Percentiles rank a stretch among this genome's conserved stretches.
These are phyloP conservation scores for Ottelia alismoides DNA, from an alignment of 106 monocot genomes.

Conservation along the genomic window DNA sequence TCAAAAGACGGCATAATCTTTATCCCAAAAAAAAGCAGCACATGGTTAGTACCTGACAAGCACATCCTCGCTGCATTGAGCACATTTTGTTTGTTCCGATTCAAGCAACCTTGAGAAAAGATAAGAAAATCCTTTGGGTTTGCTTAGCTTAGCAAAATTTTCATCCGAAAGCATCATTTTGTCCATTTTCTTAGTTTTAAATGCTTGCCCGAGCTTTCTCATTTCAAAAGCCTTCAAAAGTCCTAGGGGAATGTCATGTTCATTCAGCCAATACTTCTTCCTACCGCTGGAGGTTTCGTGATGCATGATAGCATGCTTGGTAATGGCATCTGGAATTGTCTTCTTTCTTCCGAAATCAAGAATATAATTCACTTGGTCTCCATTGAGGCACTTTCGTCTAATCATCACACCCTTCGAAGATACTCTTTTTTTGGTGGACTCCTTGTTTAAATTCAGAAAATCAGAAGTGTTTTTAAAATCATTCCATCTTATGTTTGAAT, in stretches of 20 bases:
- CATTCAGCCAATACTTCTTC: conserved; percentile 81
- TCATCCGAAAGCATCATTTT: conserved; percentile 17
- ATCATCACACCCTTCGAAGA: conserved; percentile 56
- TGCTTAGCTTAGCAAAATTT: conserved; percentile 20
- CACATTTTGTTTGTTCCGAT: conserved; percentile 40
- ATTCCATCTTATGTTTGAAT: conserved; percentile 70
- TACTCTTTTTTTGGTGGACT: conserved; percentile 38
- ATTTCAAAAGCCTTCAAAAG: conserved; percentile 73
- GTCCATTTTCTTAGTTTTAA: conserved; percentile 30
- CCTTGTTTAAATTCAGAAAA: conserved; percentile 33
- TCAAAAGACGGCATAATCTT: too few relatives aligned
- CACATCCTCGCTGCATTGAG: not conserved
- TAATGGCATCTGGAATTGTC: conserved; percentile 57
- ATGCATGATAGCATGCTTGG: conserved; percentile 54
- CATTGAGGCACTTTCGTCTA: conserved; percentile 50
- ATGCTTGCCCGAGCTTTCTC: conserved; percentile 40
- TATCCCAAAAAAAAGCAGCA: too few relatives aligned
- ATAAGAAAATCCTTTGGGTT: conserved; percentile 34
- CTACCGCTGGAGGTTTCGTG: conserved; percentile 58
- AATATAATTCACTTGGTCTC: conserved; percentile 57
- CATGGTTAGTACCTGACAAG: not conserved
- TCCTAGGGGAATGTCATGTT: conserved; percentile 61
- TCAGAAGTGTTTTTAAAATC: conserved; percentile 43
- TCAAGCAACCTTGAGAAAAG: conserved; percentile 41
- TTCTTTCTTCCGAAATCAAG: conserved; percentile 90